phyloP scores from a whole-genome alignment of 2,329 filamentous ascomycete species.

The Didymella pinodella region DNA sequence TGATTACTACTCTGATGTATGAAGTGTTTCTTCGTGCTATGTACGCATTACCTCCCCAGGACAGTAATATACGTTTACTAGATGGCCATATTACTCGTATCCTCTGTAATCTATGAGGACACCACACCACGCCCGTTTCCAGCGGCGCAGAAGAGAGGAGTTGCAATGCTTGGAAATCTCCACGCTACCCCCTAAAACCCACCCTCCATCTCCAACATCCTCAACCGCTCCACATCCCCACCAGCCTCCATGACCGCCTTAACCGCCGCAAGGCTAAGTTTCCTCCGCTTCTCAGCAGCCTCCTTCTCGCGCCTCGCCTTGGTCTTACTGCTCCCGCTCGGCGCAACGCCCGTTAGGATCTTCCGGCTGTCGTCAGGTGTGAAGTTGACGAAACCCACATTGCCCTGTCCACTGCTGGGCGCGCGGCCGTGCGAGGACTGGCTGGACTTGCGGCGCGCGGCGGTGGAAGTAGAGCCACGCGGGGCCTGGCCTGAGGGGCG shows the following conservation, averaged over 20 bases:
- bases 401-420: conserved; percentile 45
- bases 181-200: neutral
- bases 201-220: conserved; percentile 44
- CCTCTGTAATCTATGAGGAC: conserved; percentile 15
- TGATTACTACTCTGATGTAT: conserved; percentile 12
- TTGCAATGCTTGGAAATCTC: no score
- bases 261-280: conserved; percentile 72
- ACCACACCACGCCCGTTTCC: no score
- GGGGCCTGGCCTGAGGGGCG: conserved; percentile 26
- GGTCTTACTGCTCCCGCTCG: conserved; percentile 89
- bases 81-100: neutral
- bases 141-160: no score
- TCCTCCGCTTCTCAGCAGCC: conserved; percentile 76
- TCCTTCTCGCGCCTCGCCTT: conserved; percentile 92
- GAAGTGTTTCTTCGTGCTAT: conserved; percentile 15
- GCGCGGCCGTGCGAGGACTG: conserved; percentile 52
- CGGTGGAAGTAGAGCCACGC: conserved; percentile 2
- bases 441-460: conserved; percentile 9
- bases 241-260: conserved; percentile 75
- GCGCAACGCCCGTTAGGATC: conserved; percentile 89
- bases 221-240: conserved; percentile 64
- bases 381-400: conserved; percentile 84
- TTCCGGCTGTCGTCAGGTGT: conserved; percentile 79
- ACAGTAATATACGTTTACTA: conserved; percentile 17
- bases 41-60: conserved; percentile 25